Evolutionary conservation across 1,284 basidiomycete genomes (phyloP).

Genomic region (Apiotrichum mycotoxinovorans): DNA sequence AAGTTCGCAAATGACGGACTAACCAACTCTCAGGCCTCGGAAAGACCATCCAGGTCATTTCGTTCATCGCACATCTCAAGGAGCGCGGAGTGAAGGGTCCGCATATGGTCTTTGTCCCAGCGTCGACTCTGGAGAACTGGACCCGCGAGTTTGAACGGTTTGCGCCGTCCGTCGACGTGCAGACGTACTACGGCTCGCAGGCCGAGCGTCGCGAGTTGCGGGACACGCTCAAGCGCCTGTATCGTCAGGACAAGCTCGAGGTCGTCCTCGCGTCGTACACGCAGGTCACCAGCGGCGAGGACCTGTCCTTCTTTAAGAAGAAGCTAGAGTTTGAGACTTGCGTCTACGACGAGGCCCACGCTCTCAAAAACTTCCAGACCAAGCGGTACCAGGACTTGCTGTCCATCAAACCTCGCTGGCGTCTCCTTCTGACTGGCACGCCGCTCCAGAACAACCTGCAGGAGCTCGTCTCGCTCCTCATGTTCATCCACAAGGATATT

Average conservation of each 20-base stretch:
- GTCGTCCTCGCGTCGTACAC: slow-evolving; percentile 97
- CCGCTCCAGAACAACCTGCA: slow-evolving; percentile 75
- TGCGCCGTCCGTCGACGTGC: slow-evolving; percentile 75
- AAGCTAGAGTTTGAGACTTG: slow-evolving; percentile 90
- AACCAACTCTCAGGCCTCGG: slow-evolving; percentile 66
- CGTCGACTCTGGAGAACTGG: slow-evolving; percentile 98
- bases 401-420: slow-evolving; percentile 80
- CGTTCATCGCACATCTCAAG: slow-evolving; percentile 87
- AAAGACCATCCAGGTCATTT: slow-evolving; percentile 87
- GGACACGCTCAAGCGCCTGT: slow-evolving; percentile 58
- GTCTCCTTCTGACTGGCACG: slow-evolving; percentile 90
- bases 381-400: slow-evolving; percentile 89
- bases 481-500: slow-evolving; percentile 92
- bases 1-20: too few species aligned
- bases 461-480: slow-evolving; percentile 96
- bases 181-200: slow-evolving; percentile 91
- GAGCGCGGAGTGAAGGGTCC: slow-evolving; percentile 73
- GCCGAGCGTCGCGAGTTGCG: slow-evolving; percentile 77
- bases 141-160: slow-evolving; percentile 91
- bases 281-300: slow-evolving; percentile 78
- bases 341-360: slow-evolving; percentile 92
- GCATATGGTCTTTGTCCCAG: slow-evolving; percentile 91
- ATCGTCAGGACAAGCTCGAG: slow-evolving; percentile 73
- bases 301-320: slow-evolving; percentile 82
- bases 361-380: slow-evolving; percentile 94